Percentiles rank a stretch among this genome's conserved stretches.
phyloP scores from a whole-genome alignment of 73 alveolate species.

The Stentor roeselii region DNA sequence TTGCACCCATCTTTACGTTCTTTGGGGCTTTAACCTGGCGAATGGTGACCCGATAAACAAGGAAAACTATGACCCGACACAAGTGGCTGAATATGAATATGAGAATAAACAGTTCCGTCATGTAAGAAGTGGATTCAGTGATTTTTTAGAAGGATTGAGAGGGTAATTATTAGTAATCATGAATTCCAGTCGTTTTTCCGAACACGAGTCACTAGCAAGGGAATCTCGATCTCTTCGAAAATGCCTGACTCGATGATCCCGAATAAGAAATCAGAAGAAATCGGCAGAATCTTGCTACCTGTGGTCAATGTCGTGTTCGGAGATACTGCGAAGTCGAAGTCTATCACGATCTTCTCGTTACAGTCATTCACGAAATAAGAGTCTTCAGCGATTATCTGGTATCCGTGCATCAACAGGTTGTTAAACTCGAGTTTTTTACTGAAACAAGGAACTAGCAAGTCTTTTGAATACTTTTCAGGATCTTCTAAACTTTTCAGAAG shows the following conservation, averaged over 20 bases:
- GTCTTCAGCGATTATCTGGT: not conserved
- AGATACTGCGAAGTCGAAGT: too few relatives aligned
- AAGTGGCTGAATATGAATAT: not conserved
- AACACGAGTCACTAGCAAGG: too few relatives aligned
- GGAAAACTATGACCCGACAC: not conserved
- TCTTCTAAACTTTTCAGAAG: not conserved
- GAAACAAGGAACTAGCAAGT: not conserved
- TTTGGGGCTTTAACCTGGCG: not conserved
- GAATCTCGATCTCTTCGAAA: too few relatives aligned
- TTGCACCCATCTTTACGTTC: not conserved
- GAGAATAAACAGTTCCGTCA: not conserved
- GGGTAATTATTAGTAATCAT: too few relatives aligned
- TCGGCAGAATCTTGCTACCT: too few relatives aligned
- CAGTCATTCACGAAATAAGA: not conserved
- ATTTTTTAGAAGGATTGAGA: too few relatives aligned
- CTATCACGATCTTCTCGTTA: too few relatives aligned
- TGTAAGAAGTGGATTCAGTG: not conserved
- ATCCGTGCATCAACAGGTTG: not conserved
- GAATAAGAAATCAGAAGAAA: too few relatives aligned
- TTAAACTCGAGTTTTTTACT: not conserved
- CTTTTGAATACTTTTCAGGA: not conserved
- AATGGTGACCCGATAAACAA: not conserved
- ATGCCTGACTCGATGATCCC: too few relatives aligned
- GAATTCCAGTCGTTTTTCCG: too few relatives aligned
- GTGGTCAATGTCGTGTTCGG: too few relatives aligned